A percentile compares a stretch with the other conserved stretches of the same genome.
Evolutionary conservation across 2,329 filamentous ascomycete species (phyloP).

Genomic region (Colletotrichum sojae): DNA sequence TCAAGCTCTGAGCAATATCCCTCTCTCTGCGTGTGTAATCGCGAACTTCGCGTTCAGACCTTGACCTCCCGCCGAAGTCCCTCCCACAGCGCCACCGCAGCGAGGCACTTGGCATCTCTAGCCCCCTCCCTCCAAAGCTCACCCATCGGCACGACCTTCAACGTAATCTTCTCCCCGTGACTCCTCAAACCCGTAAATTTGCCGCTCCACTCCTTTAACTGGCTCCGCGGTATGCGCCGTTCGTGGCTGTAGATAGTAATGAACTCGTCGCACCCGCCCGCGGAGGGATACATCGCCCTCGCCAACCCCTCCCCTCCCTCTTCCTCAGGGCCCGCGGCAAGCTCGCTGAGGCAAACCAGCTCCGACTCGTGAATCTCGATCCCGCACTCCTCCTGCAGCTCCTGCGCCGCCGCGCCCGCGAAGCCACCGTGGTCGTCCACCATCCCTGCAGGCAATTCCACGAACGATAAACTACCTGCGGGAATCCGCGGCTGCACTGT

Average conservation of each 20-base stretch:
- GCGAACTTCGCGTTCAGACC: slow-evolving; percentile 46
- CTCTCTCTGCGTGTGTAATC: background rate
- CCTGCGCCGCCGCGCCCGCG: slow-evolving; percentile 69
- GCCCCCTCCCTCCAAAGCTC: slow-evolving; percentile 71
- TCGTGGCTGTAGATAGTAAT: slow-evolving; percentile 72
- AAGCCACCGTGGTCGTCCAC: slow-evolving; percentile 69
- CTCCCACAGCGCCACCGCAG: slow-evolving; percentile 72
- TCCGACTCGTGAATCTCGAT: slow-evolving; percentile 64
- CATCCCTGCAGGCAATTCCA: slow-evolving; percentile 73
- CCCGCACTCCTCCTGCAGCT: slow-evolving; percentile 74
- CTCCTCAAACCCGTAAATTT: slow-evolving; percentile 70
- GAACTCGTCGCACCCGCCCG: slow-evolving; percentile 73
- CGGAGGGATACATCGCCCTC: slow-evolving; percentile 68
- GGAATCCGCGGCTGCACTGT: slow-evolving; percentile 73
- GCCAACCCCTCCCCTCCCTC: slow-evolving; percentile 55
- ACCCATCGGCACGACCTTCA: slow-evolving; percentile 70
- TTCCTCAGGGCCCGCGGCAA: slow-evolving; percentile 53
- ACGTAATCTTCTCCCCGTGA: slow-evolving; percentile 73
- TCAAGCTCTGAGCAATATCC: slow-evolving; percentile 55
- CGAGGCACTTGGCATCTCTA: slow-evolving; percentile 72
- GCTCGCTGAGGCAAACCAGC: slow-evolving; percentile 66
- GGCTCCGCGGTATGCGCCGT: slow-evolving; percentile 62
- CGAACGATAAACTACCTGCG: slow-evolving; percentile 67
- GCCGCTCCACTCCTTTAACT: slow-evolving; percentile 69
- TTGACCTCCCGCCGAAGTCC: slow-evolving; percentile 64